Conservation (phyloP, 1,139 yeast species). For the Sugiyamaella japonica region DNA sequence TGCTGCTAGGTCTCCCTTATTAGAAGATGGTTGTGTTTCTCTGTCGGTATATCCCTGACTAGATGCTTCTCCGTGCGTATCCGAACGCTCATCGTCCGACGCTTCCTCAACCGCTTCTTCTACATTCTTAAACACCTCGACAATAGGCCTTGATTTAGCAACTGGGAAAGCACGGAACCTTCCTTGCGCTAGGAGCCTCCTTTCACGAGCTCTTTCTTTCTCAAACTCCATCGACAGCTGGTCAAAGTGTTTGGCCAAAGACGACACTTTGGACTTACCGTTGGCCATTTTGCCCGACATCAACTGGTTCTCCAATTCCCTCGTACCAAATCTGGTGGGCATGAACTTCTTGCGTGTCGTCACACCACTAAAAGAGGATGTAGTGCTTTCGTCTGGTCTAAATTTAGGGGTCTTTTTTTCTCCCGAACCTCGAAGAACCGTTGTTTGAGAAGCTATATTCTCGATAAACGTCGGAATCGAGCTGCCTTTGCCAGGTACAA, state of each 20-base stretch:
- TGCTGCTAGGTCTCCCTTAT: too few relatives aligned
- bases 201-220: slow-evolving; percentile 78
- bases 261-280: slow-evolving; percentile 37
- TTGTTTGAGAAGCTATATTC: background rate
- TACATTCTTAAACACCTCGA: slow-evolving; percentile 85
- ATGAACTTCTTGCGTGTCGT: slow-evolving; percentile 24
- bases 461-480: slow-evolving; percentile 22
- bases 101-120: slow-evolving; percentile 95
- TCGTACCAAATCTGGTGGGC: slow-evolving; percentile 33
- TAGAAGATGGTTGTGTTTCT: too few relatives aligned
- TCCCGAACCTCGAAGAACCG: background rate
- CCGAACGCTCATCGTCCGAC: slow-evolving; percentile 36
- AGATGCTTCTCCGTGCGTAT: background rate
- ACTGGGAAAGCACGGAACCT: slow-evolving; percentile 75
- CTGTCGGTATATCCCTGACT: too few relatives aligned
- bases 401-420: slow-evolving; percentile 6
- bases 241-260: slow-evolving; percentile 61
- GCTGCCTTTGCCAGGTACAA: slow-evolving; percentile 15
- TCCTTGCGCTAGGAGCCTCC: slow-evolving; percentile 58
- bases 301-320: slow-evolving; percentile 38
- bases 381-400: background rate
- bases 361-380: slow-evolving; percentile 1
- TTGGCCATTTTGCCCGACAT: slow-evolving; percentile 19
- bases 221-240: slow-evolving; percentile 84
- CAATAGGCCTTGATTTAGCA: slow-evolving; percentile 79